Base-by-base conservation (phyloP, 2,329 filamentous ascomycete species). In the Penicillium hordei region DNA sequence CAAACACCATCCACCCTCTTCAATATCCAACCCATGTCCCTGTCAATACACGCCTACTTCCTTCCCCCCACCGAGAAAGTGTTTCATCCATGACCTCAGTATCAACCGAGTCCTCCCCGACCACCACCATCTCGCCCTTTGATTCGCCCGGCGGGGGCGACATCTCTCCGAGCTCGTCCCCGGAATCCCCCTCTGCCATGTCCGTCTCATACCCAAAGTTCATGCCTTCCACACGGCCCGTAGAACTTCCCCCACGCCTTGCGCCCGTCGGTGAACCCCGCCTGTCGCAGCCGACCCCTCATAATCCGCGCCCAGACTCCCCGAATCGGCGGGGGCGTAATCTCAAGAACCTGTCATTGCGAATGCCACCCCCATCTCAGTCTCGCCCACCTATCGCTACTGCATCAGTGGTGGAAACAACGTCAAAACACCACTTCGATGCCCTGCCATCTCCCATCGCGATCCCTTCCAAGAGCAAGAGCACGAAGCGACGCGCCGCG, bases 41-140 rank as follows among this genome's bases (percentile, higher is more conserved):
- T 9, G 58, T 68, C 59, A 66, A 67, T 44, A 65, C 66, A 56
- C 69, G 63, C 17, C 57, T 65, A 21, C 67, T 66, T 45, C 70
- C 65, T 39, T 73, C 74, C 42, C 65, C 73, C n/a, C 75, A 77
- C 51, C 76, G 77, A 31, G 70, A 74, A 62, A 79, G 76, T 63
- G 66, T 78, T 39, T 78, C 76, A 12, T 77, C 76, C 10, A 70
- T 74, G 52, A 71, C 71, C n/a, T 90, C 89, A 17, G 91, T 90
- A 63, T 97, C 94, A 1, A 90, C 90, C 42, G 93, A 96, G 70
- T 96, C 93, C 23, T 97, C 93, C 9, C 94, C 94, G 1, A 97
- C 93, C 8, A 97, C 93, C 4, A 96, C 93, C 2, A 85, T 94
- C 49, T 96, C 92, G 6, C 96, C 91, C 21, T 91, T 93, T 62